Evolutionary conservation across 768 basidiomycete genomes (phyloP).

Genomic region (Candolleomyces eurysporus): DNA sequence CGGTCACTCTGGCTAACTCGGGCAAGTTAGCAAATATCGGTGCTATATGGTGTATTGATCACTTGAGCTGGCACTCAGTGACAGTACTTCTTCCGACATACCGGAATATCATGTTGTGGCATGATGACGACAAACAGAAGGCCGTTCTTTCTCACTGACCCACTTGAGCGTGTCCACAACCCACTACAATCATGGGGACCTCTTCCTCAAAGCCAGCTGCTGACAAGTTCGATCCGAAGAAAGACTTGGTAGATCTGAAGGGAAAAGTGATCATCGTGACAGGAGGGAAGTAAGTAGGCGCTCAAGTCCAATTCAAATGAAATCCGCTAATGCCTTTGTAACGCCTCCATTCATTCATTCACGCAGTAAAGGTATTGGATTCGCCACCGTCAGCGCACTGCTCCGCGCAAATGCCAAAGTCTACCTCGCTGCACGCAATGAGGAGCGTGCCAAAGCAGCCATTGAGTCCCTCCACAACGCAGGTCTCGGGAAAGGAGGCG

Average conservation of each 20-base stretch:
- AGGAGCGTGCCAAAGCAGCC: conserved; percentile 3
- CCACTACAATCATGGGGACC: background rate
- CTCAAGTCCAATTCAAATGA: background rate
- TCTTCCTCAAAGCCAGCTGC: background rate
- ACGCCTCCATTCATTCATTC: background rate
- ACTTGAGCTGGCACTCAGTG: no score
- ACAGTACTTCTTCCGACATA: no score
- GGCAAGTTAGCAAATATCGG: no score
- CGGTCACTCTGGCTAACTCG: no score
- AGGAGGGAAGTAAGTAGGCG: conserved; percentile 1
- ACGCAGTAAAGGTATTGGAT: conserved; percentile 5
- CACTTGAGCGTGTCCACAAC: no score
- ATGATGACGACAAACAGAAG: no score
- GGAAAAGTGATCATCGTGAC: conserved; percentile 8
- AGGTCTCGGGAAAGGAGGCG: conserved; percentile 45
- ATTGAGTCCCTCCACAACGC: conserved; percentile 33
- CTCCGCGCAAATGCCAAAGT: conserved; percentile 8
- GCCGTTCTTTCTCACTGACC: no score
- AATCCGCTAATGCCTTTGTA: background rate
- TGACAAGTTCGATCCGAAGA: conserved; percentile 1
- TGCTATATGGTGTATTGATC: no score
- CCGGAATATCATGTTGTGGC: no score
- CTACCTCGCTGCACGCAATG: conserved; percentile 11
- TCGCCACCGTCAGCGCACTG: background rate
- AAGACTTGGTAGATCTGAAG: conserved; percentile 3